phyloP scores from a whole-genome alignment of 768 basidiomycete species.

The Postia placenta region DNA sequence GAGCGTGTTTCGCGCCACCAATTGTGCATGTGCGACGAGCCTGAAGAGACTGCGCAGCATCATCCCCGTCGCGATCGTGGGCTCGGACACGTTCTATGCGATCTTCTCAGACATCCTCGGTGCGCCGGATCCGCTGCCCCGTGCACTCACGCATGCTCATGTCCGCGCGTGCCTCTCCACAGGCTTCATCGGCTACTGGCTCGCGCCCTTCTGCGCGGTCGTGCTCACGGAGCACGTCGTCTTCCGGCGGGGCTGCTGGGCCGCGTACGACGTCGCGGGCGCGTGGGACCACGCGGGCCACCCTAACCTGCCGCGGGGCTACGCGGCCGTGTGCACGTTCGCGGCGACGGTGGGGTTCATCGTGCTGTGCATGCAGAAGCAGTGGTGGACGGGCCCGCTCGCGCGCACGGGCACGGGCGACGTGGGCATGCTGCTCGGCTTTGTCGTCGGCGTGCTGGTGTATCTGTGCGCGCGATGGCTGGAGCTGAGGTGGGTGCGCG shows the following conservation, averaged over 20 bases:
- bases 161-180: no score
- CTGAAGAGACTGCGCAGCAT: conserved; percentile 22
- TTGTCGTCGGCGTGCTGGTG: conserved; percentile 13
- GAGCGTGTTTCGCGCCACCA: conserved; percentile 9
- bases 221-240: conserved; percentile 39
- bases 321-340: conserved; percentile 36
- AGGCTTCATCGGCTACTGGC: conserved; percentile 43
- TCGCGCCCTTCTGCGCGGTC: conserved; percentile 30
- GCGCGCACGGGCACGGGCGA: conserved; percentile 42
- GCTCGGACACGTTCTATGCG: conserved; percentile 36
- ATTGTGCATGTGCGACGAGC: background rate
- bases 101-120: conserved; percentile 40
- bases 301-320: conserved; percentile 33
- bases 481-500: conserved; percentile 12
- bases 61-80: conserved; percentile 42
- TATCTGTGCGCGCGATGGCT: conserved; percentile 13
- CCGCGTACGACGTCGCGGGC: conserved; percentile 27
- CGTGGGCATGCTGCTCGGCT: conserved; percentile 32
- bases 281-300: conserved; percentile 32
- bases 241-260: conserved; percentile 31
- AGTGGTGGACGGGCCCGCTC: conserved; percentile 45
- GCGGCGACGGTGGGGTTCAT: conserved; percentile 30
- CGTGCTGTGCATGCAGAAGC: conserved; percentile 45
- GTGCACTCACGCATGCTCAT: background rate
- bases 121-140: conserved; percentile 15